Evolutionary conservation across 163 green algal species (phyloP).

Genomic region (Chlorella variabilis): DNA sequence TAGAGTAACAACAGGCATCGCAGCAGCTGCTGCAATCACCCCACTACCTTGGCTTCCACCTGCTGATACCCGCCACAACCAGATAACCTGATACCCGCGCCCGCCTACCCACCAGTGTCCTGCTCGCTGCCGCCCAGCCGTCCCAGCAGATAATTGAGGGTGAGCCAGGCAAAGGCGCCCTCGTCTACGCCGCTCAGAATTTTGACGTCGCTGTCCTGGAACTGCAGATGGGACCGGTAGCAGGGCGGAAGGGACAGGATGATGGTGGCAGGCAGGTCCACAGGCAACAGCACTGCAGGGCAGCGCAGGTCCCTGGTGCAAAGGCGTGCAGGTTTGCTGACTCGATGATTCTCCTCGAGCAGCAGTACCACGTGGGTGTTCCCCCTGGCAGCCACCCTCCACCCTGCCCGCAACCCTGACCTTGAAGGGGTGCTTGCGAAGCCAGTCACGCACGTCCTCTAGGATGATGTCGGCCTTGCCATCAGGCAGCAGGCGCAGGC

Average conservation of each 20-base stretch:
- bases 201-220: slow-evolving; percentile 63
- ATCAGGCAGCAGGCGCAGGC: slow-evolving; percentile 91
- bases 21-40: no score
- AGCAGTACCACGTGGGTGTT: not conserved
- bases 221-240: slow-evolving; percentile 23
- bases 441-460: slow-evolving; percentile 50
- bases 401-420: no score
- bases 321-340: no score
- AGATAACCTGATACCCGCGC: not conserved
- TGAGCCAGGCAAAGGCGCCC: slow-evolving; percentile 97
- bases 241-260: not conserved
- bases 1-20: no score
- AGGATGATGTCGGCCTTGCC: slow-evolving; percentile 91
- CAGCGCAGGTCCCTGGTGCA: not conserved
- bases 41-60: no score
- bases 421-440: slow-evolving; percentile 76
- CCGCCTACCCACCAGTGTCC: slow-evolving; percentile 55
- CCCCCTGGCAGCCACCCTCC: not conserved
- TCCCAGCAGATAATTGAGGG: slow-evolving; percentile 97
- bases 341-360: no score
- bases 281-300: not conserved
- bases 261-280: no score
- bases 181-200: slow-evolving; percentile 96
- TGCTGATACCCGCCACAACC: no score
- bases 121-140: slow-evolving; percentile 66